Evolutionary conservation across 805 yeast species (phyloP), one percentile per base, ranked within the genome.

Genomic region (Candida saitoana): DNA sequence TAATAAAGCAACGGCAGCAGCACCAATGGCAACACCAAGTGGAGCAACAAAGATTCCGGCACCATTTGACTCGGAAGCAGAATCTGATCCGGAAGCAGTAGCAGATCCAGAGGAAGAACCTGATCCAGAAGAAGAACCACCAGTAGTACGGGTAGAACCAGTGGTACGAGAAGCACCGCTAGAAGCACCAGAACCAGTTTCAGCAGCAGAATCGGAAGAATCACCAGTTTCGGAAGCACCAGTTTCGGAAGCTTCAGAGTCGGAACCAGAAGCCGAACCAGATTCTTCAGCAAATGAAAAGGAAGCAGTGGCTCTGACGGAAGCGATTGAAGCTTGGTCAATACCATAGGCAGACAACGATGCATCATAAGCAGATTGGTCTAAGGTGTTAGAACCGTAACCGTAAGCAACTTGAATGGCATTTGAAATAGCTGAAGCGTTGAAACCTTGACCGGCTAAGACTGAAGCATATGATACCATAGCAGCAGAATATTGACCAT

Each of bases 1-100:
- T 30, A 52, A 44, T 32, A 52, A 46, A 33, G 51, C 54, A 41
- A 51, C 40, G 22, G 49, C 50, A 25, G 42, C 45, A 22, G 54
- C 49, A 31, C 47, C 54, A 24, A 55, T 39, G 16, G 51, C 48
- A 17, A 51, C 52, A 18, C 43, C 46, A 17, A 40, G 25, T 34
- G 60, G 52, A 6, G 55, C 56, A 18, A 34, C 34, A 15, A 51
- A 45, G 14, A 42, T 42, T 11, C 16, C 32, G 18, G 48, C 45
- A 22, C 48, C 54, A 18, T 34, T 34, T 5, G 36, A 8, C 12
- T 33, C 18, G 8, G 36, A 33, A 8, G 36, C 8, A 17, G 36
- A 33, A 7, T 12, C 16, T 5, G 37, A 33, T n/a, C 19, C 37
- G 8, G 37, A 12, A n/a, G 15, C 27, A 19, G 27, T 18, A 20